Evolutionary conservation across 139 green algal species (phyloP), one percentile per base, ranked within the genome.

Genomic region (Micractinium conductrix): DNA sequence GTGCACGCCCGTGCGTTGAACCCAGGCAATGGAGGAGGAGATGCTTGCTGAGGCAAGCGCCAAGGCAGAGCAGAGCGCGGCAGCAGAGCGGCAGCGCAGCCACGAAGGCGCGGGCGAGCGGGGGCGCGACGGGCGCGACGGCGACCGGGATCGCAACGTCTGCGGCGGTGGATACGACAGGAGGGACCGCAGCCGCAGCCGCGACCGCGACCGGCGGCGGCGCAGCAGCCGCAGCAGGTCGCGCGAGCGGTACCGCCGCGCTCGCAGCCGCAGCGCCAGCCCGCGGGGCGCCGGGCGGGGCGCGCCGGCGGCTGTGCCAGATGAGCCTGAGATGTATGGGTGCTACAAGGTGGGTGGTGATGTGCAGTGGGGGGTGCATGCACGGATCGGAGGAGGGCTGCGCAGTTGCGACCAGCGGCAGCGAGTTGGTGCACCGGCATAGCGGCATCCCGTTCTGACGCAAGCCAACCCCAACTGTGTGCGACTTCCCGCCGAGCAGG

Each of bases 281-380:
- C 45, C 74, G 62, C 24, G 48, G 6, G 50, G 83, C 55, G 84
- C 73, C 78, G 28, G 38, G 63, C 44, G 79, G 4, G 53, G 65
- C 44, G n/a, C 38, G 65, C 37, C 84, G 50, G 58, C 71, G 80
- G 88, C 84, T 35, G 40, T 94, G 79, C 86, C 84, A 2, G 91
- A 93, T 8, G 91, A 90, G 60, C 91, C 95, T 2, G 93, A 94
- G 88, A 82, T 97, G 30, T 95, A 94, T 33, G 89, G 76, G 2
- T 88, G 98, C 69, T 98, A 97, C 87, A 82, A 86, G 75, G 84
- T 87, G 62, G 5, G 62, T 33, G 82, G n/a, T n/a, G n/a, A n/a
- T n/a, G n/a, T n/a, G n/a, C n/a, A n/a, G n/a, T n/a, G n/a, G n/a
- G n/a, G n/a, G n/a, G n/a, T n/a, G n/a, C n/a, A n/a, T n/a, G n/a